phyloP scores from a whole-genome alignment of 2,329 filamentous ascomycete genomes.

The Chaetomiaceae sp. region DNA sequence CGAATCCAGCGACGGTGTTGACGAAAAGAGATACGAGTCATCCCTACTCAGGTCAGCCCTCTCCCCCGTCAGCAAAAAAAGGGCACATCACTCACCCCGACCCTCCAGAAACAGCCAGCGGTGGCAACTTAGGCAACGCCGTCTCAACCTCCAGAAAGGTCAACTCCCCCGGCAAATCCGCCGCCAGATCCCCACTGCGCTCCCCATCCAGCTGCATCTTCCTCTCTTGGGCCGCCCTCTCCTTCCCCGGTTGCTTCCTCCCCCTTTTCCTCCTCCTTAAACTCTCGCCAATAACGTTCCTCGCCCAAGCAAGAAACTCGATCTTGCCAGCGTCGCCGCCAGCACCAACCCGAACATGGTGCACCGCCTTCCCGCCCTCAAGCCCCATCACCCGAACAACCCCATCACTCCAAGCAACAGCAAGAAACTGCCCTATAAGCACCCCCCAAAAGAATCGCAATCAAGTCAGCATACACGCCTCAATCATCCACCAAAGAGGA shows the following conservation, averaged over 20 bases:
- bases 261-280: background rate
- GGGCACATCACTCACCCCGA: slow-evolving; percentile 48
- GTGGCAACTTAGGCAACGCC: slow-evolving; percentile 71
- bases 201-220: slow-evolving; percentile 26
- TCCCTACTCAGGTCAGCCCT: slow-evolving; percentile 39
- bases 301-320: slow-evolving; percentile 52
- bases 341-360: slow-evolving; percentile 56
- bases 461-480: background rate
- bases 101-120: slow-evolving; percentile 60
- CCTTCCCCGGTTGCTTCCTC: slow-evolving; percentile 21
- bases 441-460: too few relatives aligned
- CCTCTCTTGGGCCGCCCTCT: slow-evolving; percentile 25
- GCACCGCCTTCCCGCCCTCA: slow-evolving; percentile 76
- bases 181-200: slow-evolving; percentile 25
- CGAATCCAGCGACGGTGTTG: slow-evolving; percentile 63
- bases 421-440: slow-evolving; percentile 73
- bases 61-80: background rate
- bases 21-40: slow-evolving; percentile 61
- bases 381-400: slow-evolving; percentile 70
- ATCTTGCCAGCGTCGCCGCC: slow-evolving; percentile 30
- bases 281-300: slow-evolving; percentile 36
- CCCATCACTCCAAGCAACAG: slow-evolving; percentile 79
- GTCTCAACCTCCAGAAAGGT: slow-evolving; percentile 71
- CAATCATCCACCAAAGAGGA: background rate
- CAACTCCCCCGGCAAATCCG: slow-evolving; percentile 67